Conservation (phyloP, 148 eudicot genomes). For the Dianthus caryophyllus region DNA sequence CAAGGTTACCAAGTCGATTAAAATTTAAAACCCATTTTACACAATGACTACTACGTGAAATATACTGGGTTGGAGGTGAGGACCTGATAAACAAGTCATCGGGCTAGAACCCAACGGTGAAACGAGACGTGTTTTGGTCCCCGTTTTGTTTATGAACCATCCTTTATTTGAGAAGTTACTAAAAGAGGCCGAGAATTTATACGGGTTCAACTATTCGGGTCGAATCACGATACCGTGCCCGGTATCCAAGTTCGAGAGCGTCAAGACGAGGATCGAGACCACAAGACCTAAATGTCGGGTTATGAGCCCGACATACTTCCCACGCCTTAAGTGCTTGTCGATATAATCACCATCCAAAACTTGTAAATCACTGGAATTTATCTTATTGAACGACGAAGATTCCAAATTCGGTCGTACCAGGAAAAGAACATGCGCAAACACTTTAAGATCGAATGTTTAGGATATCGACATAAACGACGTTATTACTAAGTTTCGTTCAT, state of each 20-base stretch:
- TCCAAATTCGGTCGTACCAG: no score
- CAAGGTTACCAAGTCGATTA: no score
- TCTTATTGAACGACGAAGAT: no score
- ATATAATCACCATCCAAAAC: background rate
- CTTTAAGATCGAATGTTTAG: background rate
- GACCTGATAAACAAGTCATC: no score
- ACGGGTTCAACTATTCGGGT: constrained; percentile 47
- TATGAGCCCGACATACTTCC: background rate
- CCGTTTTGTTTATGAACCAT: constrained; percentile 48
- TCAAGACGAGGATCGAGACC: constrained; percentile 20
- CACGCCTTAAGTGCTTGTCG: background rate
- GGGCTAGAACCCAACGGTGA: constrained; percentile 26
- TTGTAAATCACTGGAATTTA: no score
- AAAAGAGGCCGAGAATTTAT: constrained; percentile 44
- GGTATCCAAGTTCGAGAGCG: constrained; percentile 39
- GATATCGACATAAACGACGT: background rate
- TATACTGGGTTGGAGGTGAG: no score
- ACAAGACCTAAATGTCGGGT: background rate
- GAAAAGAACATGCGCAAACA: no score
- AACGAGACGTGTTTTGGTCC: constrained; percentile 39
- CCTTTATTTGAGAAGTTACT: constrained; percentile 48
- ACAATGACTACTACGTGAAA: no score
- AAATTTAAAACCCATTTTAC: no score
- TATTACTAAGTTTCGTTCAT: background rate
- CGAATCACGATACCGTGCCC: constrained; percentile 57